phyloP scores from a whole-genome alignment of 352 stramenopile species.

The Blastocystis sp. region DNA sequence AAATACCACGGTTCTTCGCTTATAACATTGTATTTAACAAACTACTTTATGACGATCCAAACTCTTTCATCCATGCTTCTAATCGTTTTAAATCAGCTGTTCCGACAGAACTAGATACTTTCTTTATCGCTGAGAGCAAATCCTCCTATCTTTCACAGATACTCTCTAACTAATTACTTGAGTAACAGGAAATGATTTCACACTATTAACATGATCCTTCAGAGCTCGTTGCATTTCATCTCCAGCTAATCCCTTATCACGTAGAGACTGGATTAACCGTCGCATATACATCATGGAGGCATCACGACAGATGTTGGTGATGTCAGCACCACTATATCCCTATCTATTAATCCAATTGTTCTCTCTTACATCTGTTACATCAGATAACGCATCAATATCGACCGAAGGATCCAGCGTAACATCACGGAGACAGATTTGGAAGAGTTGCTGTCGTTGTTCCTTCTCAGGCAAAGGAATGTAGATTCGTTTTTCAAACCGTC shows the following conservation, averaged over 20 bases:
- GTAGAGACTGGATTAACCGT: slow-evolving; percentile 64
- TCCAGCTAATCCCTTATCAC: slow-evolving; percentile 50
- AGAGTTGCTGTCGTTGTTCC: slow-evolving; percentile 65
- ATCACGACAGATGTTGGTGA: slow-evolving; percentile 74
- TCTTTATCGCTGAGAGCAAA: not conserved
- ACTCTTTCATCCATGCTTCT: slow-evolving; percentile 49
- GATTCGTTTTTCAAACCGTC: slow-evolving; percentile 88
- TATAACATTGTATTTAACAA: too few species aligned
- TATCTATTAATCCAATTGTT: not conserved
- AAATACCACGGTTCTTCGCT: too few species aligned
- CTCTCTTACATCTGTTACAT: slow-evolving; percentile 68
- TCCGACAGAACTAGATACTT: slow-evolving; percentile 51
- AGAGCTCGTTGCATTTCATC: slow-evolving; percentile 9
- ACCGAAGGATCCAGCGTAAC: slow-evolving; percentile 69
- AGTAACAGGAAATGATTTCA: slow-evolving; percentile 57
- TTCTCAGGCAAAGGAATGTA: slow-evolving; percentile 76
- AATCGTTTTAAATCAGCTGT: not conserved
- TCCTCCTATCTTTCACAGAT: not conserved
- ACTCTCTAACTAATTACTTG: not conserved
- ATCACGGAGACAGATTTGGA: slow-evolving; percentile 67
- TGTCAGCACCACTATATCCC: slow-evolving; percentile 79
- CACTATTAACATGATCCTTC: slow-evolving; percentile 39
- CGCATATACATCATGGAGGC: slow-evolving; percentile 72
- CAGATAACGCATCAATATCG: slow-evolving; percentile 72
- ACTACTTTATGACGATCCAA: not conserved